These are phyloP conservation scores for Cordyceps javanica DNA, from an alignment of 2,329 filamentous ascomycete genomes.

Conservation along the genomic window DNA sequence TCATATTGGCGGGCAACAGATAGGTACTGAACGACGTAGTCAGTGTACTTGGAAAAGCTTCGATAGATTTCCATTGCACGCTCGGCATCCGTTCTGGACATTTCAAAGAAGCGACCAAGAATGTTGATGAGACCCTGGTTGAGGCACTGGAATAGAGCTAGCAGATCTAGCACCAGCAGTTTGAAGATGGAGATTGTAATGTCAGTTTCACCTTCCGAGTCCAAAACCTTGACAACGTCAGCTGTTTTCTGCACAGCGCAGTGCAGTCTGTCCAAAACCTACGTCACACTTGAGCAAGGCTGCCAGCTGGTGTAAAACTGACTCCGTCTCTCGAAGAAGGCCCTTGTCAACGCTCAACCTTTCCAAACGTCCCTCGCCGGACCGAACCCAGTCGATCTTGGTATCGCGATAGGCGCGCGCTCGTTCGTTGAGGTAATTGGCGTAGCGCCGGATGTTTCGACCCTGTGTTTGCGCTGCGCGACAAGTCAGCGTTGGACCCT, in stretches of 20 bases:
- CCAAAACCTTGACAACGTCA: constrained; percentile 58
- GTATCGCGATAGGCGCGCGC: constrained; percentile 77
- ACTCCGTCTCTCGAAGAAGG: constrained; percentile 82
- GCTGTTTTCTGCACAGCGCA: not conserved
- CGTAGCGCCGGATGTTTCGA: constrained; percentile 87
- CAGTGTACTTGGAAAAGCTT: constrained; percentile 84
- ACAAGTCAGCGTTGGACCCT: not conserved
- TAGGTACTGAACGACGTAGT: constrained; percentile 86
- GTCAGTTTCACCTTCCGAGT: constrained; percentile 88
- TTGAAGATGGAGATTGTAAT: constrained; percentile 93
- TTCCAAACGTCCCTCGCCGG: constrained; percentile 76
- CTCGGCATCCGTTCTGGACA: constrained; percentile 91
- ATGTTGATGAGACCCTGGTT: constrained; percentile 98
- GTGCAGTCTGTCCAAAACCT: constrained; percentile 29
- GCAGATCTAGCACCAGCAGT: constrained; percentile 79
- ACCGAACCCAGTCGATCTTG: constrained; percentile 83
- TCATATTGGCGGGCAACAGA: constrained; percentile 84
- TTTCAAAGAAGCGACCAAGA: constrained; percentile 94
- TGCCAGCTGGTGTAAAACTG: constrained; percentile 79
- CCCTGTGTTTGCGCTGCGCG: constrained; percentile 81
- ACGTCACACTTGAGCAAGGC: constrained; percentile 87
- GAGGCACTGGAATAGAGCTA: constrained; percentile 87
- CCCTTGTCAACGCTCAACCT: constrained; percentile 86
- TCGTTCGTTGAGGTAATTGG: constrained; percentile 77
- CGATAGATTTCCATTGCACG: constrained; percentile 88